Conservation (phyloP, 305 asterid species). For the Lippia alba region DNA sequence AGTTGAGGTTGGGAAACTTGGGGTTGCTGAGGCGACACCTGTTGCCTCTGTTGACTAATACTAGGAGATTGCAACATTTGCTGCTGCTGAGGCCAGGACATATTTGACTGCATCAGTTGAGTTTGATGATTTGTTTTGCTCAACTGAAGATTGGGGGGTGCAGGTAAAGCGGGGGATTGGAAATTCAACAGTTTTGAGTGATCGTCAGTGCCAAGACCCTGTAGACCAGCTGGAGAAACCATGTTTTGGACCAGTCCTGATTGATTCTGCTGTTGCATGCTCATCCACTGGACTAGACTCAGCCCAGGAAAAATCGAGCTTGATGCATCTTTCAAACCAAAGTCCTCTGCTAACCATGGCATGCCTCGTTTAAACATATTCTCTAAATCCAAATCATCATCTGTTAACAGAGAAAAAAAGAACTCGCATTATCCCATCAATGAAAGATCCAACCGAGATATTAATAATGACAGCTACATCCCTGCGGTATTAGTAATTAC, state of each 20-base stretch:
- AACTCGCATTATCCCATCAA: not conserved
- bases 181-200: slow-evolving; percentile 78
- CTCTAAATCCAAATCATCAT: slow-evolving; percentile 77
- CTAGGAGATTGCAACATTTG: slow-evolving; percentile 49
- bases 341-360: slow-evolving; percentile 87
- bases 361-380: slow-evolving; percentile 72
- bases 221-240: slow-evolving; percentile 45
- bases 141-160: slow-evolving; percentile 60
- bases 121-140: slow-evolving; percentile 57
- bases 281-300: slow-evolving; percentile 98
- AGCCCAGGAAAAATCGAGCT: slow-evolving; percentile 85
- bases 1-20: slow-evolving; percentile 43
- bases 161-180: slow-evolving; percentile 64
- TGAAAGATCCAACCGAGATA: too few species aligned
- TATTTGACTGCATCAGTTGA: slow-evolving; percentile 59
- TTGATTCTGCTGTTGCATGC: slow-evolving; percentile 84
- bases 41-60: slow-evolving; percentile 36
- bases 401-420: slow-evolving; percentile 36
- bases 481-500: too few species aligned
- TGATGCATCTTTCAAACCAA: slow-evolving; percentile 73
- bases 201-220: slow-evolving; percentile 53
- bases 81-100: slow-evolving; percentile 69
- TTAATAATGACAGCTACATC: too few species aligned
- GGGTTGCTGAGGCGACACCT: slow-evolving; percentile 45
- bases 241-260: slow-evolving; percentile 54